A percentile compares a stretch with the other conserved stretches of the same genome.
These are phyloP conservation scores for Mycena epipterygia DNA, from an alignment of 768 basidiomycete species.

Conservation along the genomic window DNA sequence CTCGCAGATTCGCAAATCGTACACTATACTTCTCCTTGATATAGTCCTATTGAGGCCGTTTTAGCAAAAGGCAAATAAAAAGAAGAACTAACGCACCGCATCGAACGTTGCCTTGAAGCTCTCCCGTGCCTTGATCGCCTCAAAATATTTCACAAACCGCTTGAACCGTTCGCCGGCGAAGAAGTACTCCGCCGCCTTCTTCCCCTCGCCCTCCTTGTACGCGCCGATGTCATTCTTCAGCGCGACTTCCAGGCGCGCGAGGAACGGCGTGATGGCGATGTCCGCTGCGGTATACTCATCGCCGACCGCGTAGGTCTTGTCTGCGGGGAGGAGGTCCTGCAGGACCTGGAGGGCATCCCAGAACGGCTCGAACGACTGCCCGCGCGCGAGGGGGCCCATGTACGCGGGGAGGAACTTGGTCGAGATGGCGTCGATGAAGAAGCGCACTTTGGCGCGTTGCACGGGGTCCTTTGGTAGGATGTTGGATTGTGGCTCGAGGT, in stretches of 20 bases:
- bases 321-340: constrained; percentile 63
- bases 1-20: constrained; percentile 25
- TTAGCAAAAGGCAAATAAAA: neutral
- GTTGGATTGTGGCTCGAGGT: constrained; percentile 62
- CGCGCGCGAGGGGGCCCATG: constrained; percentile 51
- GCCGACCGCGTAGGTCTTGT: constrained; percentile 59
- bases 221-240: constrained; percentile 66
- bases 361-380: constrained; percentile 57
- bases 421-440: constrained; percentile 71
- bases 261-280: constrained; percentile 70
- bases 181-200: constrained; percentile 57
- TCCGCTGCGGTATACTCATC: constrained; percentile 73
- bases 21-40: constrained; percentile 32
- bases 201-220: constrained; percentile 63
- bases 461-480: constrained; percentile 71
- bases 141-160: constrained; percentile 63
- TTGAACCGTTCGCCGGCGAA: constrained; percentile 60
- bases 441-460: constrained; percentile 68
- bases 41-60: constrained; percentile 11
- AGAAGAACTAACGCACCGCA: constrained; percentile 52
- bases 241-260: constrained; percentile 63
- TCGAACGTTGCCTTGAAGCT: constrained; percentile 71
- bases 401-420: constrained; percentile 59
- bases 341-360: constrained; percentile 59
- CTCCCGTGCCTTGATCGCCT: constrained; percentile 61